Percentiles rank a stretch among this genome's conserved stretches.
These are phyloP conservation scores for Scortechinia acanthostroma DNA, from an alignment of 2,329 filamentous ascomycete species.

Conservation along the genomic window DNA sequence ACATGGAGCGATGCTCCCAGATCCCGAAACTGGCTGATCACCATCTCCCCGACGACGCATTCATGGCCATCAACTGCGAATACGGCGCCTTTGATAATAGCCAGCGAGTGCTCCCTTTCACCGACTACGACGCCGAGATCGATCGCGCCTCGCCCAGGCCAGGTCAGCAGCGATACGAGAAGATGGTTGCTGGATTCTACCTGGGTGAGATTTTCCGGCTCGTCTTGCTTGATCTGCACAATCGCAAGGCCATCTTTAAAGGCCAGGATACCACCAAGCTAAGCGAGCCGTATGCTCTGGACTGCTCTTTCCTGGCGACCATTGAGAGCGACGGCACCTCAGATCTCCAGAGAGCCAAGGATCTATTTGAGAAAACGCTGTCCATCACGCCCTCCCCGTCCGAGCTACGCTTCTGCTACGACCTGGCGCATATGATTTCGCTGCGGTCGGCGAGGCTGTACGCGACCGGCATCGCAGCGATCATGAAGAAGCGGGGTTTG, in stretches of 20 bases:
- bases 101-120: slow-evolving; percentile 77
- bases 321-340: slow-evolving; percentile 94
- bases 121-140: slow-evolving; percentile 78
- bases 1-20: slow-evolving; percentile 87
- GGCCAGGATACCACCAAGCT: slow-evolving; percentile 75
- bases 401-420: slow-evolving; percentile 83
- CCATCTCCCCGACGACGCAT: slow-evolving; percentile 75
- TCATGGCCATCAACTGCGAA: slow-evolving; percentile 95
- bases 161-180: slow-evolving; percentile 91
- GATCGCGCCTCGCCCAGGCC: slow-evolving; percentile 88
- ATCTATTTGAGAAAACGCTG: slow-evolving; percentile 74
- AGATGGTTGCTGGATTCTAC: slow-evolving; percentile 94
- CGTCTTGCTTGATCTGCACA: slow-evolving; percentile 76
- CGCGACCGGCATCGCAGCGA: slow-evolving; percentile 88
- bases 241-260: slow-evolving; percentile 74
- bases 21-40: slow-evolving; percentile 91
- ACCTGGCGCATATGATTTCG: slow-evolving; percentile 86
- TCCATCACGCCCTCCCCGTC: slow-evolving; percentile 63
- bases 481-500: slow-evolving; percentile 93
- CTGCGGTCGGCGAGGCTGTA: slow-evolving; percentile 89
- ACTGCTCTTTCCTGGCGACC: slow-evolving; percentile 84
- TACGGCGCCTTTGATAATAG: slow-evolving; percentile 97
- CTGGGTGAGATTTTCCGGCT: slow-evolving; percentile 91
- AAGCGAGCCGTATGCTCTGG: slow-evolving; percentile 79
- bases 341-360: slow-evolving; percentile 82